A percentile compares a stretch with the other conserved stretches of the same genome.
Evolutionary conservation across 108 stramenopile species (phyloP).

Genomic region (Skeletonema marinoi): DNA sequence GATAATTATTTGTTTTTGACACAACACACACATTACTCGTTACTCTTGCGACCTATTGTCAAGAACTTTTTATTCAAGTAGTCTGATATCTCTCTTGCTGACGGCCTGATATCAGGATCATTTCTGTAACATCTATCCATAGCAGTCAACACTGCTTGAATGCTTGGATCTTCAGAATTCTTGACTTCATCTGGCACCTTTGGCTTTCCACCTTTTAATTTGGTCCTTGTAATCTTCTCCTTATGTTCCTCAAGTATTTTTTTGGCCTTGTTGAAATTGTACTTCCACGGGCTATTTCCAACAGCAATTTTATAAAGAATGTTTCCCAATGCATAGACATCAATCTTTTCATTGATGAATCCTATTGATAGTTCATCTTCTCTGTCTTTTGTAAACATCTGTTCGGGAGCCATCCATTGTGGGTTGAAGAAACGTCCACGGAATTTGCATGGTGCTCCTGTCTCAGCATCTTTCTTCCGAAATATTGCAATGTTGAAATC

Average conservation of each 20-base stretch:
- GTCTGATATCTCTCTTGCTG: slow-evolving; percentile 60
- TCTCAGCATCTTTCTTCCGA: slow-evolving; percentile 55
- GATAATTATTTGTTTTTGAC: not conserved
- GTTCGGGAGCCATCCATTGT: slow-evolving; percentile 82
- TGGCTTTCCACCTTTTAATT: slow-evolving; percentile 67
- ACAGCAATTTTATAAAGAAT: slow-evolving; percentile 49
- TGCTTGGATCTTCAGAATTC: slow-evolving; percentile 48
- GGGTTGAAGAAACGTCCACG: slow-evolving; percentile 74
- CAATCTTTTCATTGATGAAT: slow-evolving; percentile 60
- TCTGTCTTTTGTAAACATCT: slow-evolving; percentile 47
- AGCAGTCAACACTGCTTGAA: slow-evolving; percentile 62
- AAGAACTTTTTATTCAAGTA: slow-evolving; percentile 23
- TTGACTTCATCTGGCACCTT: slow-evolving; percentile 59
- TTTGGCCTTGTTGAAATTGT: slow-evolving; percentile 36
- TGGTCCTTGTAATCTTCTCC: slow-evolving; percentile 60
- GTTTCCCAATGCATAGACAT: slow-evolving; percentile 76
- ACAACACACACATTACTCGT: not conserved
- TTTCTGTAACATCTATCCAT: slow-evolving; percentile 72
- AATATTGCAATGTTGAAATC: slow-evolving; percentile 92
- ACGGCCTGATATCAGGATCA: slow-evolving; percentile 64
- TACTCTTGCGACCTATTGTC: not conserved
- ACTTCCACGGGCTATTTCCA: slow-evolving; percentile 49
- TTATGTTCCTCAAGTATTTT: slow-evolving; percentile 35
- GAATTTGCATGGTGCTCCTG: slow-evolving; percentile 72
- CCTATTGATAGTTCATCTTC: slow-evolving; percentile 28